Evolutionary conservation across 2,329 filamentous ascomycete genomes (phyloP).

Genomic region (Sporothrix brasiliensis): DNA sequence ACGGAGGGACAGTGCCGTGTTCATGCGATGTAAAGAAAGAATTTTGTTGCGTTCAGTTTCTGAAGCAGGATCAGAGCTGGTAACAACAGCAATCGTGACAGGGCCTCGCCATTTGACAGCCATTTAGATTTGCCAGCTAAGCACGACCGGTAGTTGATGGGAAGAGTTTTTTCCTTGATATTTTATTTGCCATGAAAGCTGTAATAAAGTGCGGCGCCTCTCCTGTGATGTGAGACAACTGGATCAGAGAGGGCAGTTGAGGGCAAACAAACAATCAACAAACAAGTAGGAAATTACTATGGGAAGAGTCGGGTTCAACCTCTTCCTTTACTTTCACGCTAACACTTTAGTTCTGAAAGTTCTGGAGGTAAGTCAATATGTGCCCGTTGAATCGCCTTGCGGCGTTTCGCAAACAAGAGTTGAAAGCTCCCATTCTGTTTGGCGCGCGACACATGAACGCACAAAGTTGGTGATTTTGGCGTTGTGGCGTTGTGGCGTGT

Average conservation of each 20-base stretch:
- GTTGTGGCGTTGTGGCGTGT: not conserved
- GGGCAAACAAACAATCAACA: not conserved
- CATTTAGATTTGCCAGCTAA: not conserved
- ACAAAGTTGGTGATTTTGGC: too few species aligned
- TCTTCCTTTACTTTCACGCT: not conserved
- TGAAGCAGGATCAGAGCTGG: not conserved
- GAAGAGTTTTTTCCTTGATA: not conserved
- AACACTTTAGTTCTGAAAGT: too few species aligned
- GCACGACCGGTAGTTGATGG: not conserved
- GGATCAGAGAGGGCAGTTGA: not conserved
- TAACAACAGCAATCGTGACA: not conserved
- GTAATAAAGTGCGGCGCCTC: not conserved
- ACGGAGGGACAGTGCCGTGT: slow-evolving; percentile 11
- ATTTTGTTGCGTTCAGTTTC: not conserved
- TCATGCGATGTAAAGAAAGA: not conserved
- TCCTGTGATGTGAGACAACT: slow-evolving; percentile 14
- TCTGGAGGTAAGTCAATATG: not conserved
- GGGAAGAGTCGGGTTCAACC: too few species aligned
- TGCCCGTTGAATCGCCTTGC: not conserved
- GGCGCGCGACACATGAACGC: too few species aligned
- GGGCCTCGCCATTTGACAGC: not conserved
- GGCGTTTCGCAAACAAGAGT: not conserved
- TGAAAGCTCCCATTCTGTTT: too few species aligned
- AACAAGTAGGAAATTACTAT: not conserved
- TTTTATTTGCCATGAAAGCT: not conserved